Conservation (phyloP, 1,284 basidiomycete genomes). For the Rhizoctonia solani region DNA sequence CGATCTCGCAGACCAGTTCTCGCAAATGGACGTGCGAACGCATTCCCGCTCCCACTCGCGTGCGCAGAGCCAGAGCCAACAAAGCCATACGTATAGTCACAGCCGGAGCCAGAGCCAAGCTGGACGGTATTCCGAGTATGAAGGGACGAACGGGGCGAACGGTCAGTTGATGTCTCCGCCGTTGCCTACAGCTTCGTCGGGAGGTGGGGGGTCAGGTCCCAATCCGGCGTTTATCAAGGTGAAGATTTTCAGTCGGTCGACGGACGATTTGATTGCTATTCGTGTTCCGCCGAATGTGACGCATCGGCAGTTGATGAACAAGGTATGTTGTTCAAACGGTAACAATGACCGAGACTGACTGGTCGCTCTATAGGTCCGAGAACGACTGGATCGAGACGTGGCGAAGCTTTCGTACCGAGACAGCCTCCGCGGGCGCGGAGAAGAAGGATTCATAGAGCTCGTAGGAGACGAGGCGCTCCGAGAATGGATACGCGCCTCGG, state of each 20-base stretch:
- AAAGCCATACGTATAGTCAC: constrained; percentile 30
- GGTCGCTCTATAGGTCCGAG: constrained; percentile 53
- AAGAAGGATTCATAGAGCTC: constrained; percentile 66
- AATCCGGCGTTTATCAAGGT: constrained; percentile 93
- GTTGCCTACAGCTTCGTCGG: constrained; percentile 62
- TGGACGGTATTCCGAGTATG: constrained; percentile 37
- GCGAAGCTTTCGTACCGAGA: constrained; percentile 72
- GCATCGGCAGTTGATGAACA: constrained; percentile 83
- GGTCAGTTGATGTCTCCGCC: constrained; percentile 26
- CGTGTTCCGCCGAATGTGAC: constrained; percentile 95
- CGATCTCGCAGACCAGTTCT: constrained; percentile 4
- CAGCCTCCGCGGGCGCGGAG: constrained; percentile 52
- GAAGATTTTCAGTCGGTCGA: constrained; percentile 91
- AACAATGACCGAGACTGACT: background rate
- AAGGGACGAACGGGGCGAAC: background rate
- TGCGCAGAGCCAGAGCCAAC: constrained; percentile 8
- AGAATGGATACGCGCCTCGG: constrained; percentile 81
- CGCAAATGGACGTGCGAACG: constrained; percentile 33
- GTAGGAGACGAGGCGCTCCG: constrained; percentile 72
- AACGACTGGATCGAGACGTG: constrained; percentile 80
- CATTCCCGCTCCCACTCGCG: constrained; percentile 18
- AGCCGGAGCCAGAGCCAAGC: constrained; percentile 36
- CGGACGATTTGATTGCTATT: constrained; percentile 94
- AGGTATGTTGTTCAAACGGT: constrained; percentile 50
- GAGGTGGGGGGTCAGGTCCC: constrained; percentile 63